These are phyloP conservation scores for Podospora pseudocomata DNA, from an alignment of 495 filamentous ascomycete genomes.

Conservation along the genomic window DNA sequence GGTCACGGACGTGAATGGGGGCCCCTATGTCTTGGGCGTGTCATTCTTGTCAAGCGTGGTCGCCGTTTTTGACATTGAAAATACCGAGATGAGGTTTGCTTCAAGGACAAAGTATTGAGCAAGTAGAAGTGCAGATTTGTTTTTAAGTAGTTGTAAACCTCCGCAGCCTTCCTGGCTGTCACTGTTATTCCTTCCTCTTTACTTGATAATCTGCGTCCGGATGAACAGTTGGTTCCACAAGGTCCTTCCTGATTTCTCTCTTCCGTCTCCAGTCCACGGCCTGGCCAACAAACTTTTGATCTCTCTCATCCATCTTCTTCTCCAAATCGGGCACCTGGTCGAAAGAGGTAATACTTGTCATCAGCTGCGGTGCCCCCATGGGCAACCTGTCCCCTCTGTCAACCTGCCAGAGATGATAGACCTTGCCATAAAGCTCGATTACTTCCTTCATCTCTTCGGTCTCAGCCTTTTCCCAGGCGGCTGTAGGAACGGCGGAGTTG, in stretches of 20 bases:
- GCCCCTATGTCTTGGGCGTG: conserved; percentile 53
- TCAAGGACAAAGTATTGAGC: conserved; percentile 20
- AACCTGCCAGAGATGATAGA: conserved; percentile 87
- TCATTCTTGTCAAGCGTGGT: conserved; percentile 60
- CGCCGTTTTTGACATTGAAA: conserved; percentile 57
- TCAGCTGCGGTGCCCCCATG: conserved; percentile 69
- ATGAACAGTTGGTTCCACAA: conserved; percentile 58
- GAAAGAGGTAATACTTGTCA: conserved; percentile 65
- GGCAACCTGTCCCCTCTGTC: conserved; percentile 76
- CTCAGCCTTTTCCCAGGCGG: conserved; percentile 71
- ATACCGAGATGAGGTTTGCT: conserved; percentile 34
- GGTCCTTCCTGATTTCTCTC: conserved; percentile 57
- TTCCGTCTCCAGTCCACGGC: conserved; percentile 55
- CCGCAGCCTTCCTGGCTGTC: no score
- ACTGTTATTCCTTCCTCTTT: neutral
- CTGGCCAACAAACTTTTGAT: conserved; percentile 55
- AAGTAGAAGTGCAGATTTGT: no score
- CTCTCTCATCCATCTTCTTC: conserved; percentile 57
- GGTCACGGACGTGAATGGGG: conserved; percentile 37
- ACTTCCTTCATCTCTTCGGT: conserved; percentile 75
- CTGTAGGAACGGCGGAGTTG: conserved; percentile 43
- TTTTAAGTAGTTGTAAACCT: no score
- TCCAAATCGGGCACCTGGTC: conserved; percentile 59
- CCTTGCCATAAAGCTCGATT: conserved; percentile 73
- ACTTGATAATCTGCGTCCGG: conserved; percentile 31